These are phyloP conservation scores for Leccinum sublutescens DNA, from an alignment of 768 basidiomycete genomes.

Conservation along the genomic window DNA sequence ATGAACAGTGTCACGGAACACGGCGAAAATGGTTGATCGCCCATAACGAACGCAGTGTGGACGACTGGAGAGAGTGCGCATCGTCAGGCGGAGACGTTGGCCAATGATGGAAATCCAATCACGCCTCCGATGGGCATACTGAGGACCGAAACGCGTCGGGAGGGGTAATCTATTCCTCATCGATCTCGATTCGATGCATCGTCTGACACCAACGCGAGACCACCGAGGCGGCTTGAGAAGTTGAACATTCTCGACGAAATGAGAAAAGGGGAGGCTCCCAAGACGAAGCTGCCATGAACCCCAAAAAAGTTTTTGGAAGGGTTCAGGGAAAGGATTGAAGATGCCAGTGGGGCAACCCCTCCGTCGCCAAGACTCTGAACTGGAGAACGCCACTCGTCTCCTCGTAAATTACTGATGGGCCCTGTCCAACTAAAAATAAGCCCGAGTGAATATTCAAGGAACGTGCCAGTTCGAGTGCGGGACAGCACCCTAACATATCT, in stretches of 20 bases:
- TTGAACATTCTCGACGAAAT: neutral
- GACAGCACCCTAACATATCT: neutral
- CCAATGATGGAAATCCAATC: neutral
- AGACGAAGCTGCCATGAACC: neutral
- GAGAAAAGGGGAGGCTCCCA: neutral
- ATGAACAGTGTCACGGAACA: neutral
- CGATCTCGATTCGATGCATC: neutral
- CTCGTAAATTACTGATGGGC: neutral
- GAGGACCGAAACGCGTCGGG: neutral
- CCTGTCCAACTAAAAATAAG: constrained; percentile 4
- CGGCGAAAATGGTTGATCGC: neutral
- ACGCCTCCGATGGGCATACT: neutral
- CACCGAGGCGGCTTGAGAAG: neutral
- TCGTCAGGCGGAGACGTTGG: neutral
- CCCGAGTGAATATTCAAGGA: neutral
- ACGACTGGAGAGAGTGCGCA: too few relatives aligned
- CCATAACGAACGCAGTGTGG: neutral
- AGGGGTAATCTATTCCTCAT: neutral
- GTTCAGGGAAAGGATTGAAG: neutral
- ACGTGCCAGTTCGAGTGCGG: neutral
- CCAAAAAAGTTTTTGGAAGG: neutral
- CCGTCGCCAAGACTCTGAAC: neutral
- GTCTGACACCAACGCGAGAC: neutral
- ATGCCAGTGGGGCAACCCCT: neutral
- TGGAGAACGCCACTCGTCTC: constrained; percentile 8